A percentile compares a stretch with the other conserved stretches of the same genome.
Evolutionary conservation across 495 filamentous ascomycete species (phyloP).

Genomic region (Terfezia claveryi): DNA sequence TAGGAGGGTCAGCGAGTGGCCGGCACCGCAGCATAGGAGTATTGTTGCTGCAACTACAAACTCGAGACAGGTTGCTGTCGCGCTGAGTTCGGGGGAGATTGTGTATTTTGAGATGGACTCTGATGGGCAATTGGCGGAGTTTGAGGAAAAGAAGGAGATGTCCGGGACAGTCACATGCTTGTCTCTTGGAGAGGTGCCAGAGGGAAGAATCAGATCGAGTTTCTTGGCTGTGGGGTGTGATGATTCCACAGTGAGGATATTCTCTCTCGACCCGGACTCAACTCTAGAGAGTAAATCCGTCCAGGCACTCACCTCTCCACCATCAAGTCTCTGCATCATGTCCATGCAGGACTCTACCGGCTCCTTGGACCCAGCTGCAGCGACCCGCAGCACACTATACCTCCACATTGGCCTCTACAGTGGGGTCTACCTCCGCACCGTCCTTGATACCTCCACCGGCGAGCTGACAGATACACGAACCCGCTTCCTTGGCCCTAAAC

Average conservation of each 20-base stretch:
- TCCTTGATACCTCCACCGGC: conserved; percentile 82
- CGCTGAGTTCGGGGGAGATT: conserved; percentile 84
- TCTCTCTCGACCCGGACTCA: conserved; percentile 72
- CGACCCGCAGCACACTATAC: conserved; percentile 49
- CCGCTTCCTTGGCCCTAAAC: conserved; percentile 74
- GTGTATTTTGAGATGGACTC: conserved; percentile 94
- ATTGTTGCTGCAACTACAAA: conserved; percentile 95
- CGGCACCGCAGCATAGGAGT: conserved; percentile 72
- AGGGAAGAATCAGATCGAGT: conserved; percentile 62
- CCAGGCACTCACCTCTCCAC: conserved; percentile 74
- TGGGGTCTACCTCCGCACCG: conserved; percentile 82
- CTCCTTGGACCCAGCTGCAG: conserved; percentile 5
- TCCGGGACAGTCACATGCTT: conserved; percentile 84
- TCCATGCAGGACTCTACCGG: conserved; percentile 67
- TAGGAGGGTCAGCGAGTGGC: conserved; percentile 80
- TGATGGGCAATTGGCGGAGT: conserved; percentile 76
- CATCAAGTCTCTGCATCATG: conserved; percentile 80
- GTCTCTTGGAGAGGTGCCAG: conserved; percentile 79
- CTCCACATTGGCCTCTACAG: conserved; percentile 89
- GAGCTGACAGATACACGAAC: conserved; percentile 86
- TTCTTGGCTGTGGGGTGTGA: conserved; percentile 93
- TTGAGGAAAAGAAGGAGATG: conserved; percentile 90
- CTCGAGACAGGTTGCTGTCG: conserved; percentile 76
- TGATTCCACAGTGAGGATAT: conserved; percentile 81
- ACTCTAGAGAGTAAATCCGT: conserved; percentile 83